Conservation (phyloP, 805 yeast genomes). For the Ogataea wickerhamii region DNA sequence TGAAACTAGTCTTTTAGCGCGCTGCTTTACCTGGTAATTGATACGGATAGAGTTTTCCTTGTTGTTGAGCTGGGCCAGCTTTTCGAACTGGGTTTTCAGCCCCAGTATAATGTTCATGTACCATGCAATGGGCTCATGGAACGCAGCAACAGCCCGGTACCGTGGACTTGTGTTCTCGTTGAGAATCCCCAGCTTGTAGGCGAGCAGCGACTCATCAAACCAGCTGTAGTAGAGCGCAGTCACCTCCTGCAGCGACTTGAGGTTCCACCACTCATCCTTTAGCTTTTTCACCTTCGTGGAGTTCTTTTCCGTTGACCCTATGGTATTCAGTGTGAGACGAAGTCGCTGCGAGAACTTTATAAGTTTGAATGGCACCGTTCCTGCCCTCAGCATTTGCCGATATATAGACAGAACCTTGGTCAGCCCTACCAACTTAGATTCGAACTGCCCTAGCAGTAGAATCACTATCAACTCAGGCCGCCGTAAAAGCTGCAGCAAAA, state of each 20-base stretch:
- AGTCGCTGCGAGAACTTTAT: slow-evolving; percentile 36
- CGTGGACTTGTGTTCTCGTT: slow-evolving; percentile 29
- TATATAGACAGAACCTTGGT: slow-evolving; percentile 49
- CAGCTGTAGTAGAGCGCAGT: slow-evolving; percentile 59
- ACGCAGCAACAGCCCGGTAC: slow-evolving; percentile 38
- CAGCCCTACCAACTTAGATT: slow-evolving; percentile 39
- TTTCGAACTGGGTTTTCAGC: slow-evolving; percentile 46
- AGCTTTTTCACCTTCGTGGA: slow-evolving; percentile 23
- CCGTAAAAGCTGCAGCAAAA: slow-evolving; percentile 24
- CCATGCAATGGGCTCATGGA: slow-evolving; percentile 69
- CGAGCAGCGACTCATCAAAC: slow-evolving; percentile 58
- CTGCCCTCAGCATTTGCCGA: slow-evolving; percentile 68
- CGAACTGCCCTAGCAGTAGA: slow-evolving; percentile 38
- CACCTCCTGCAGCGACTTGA: slow-evolving; percentile 46
- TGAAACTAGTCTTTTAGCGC: slow-evolving; percentile 37
- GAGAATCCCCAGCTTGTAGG: slow-evolving; percentile 52
- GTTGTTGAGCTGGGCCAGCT: slow-evolving; percentile 39
- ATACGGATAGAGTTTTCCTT: slow-evolving; percentile 52
- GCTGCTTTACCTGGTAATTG: slow-evolving; percentile 57
- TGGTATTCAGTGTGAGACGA: slow-evolving; percentile 15
- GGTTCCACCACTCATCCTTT: slow-evolving; percentile 36
- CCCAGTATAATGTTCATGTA: slow-evolving; percentile 59
- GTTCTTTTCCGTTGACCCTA: slow-evolving; percentile 11
- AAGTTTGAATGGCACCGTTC: slow-evolving; percentile 61
- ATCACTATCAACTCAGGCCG: slow-evolving; percentile 30